Evolutionary conservation across 148 eudicot genomes (phyloP).

Genomic region (Heliamphora exappendiculata): DNA sequence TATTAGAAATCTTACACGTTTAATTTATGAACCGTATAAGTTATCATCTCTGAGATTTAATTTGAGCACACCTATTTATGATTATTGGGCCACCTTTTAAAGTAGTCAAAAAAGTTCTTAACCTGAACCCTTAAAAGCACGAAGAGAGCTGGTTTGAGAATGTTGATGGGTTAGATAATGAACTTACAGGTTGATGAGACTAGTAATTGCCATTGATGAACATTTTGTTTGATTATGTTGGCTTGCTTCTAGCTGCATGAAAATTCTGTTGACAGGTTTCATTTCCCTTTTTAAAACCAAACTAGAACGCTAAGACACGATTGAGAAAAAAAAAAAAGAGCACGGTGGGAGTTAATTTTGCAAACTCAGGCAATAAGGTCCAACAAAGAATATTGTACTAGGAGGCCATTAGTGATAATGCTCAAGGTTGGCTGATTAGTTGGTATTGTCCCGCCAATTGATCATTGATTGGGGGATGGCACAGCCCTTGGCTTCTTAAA

Average conservation of each 20-base stretch:
- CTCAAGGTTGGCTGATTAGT: neutral
- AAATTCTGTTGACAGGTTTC: neutral
- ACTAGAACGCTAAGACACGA: neutral
- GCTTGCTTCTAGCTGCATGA: neutral
- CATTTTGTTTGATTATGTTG: neutral
- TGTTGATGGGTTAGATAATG: constrained; percentile 3
- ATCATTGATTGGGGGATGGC: neutral
- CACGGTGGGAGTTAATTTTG: neutral
- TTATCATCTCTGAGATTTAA: neutral
- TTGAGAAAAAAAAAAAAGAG: neutral
- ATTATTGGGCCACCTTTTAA: neutral
- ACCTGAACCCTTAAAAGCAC: neutral
- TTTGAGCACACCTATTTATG: neutral
- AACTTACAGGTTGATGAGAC: neutral
- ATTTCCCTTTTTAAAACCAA: neutral
- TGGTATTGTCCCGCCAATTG: neutral
- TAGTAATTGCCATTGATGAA: neutral
- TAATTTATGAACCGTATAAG: neutral
- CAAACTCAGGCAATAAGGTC: neutral
- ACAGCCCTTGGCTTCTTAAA: neutral
- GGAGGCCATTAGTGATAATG: neutral
- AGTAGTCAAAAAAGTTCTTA: neutral
- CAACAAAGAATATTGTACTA: neutral
- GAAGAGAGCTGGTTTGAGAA: neutral
- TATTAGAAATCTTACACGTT: neutral